Base-by-base conservation (phyloP, 306 rosid genomes). In the Hylodesmum podocarpum region DNA sequence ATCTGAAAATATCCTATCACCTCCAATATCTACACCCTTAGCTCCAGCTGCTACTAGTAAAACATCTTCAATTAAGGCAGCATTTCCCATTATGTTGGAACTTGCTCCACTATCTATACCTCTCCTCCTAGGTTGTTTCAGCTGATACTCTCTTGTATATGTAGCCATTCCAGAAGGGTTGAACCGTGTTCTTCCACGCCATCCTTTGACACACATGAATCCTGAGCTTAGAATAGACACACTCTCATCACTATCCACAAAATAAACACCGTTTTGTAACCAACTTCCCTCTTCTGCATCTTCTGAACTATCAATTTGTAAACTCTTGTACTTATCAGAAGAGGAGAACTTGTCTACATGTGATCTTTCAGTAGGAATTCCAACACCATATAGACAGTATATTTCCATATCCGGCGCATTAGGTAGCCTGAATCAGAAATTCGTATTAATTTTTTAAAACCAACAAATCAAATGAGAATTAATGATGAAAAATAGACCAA, bases 121-220 rank as follows among this genome's bases (percentile, higher is more conserved):
- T 81, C 89, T 81, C 28, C 91, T 86, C 68, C 77, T 5, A n/a
- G 83, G 84, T 8, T 80, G 80, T 77, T 83, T 88, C 68, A 86
- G 92, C 44, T 4, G 28, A 82, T 89, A 89, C 76, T 93, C 97
- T 81, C 92, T 87, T 70, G 88, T 58, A 68, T 77, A 80, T 22
- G 96, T 84, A 41, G 82, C 75, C 28, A 79, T 81, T 27, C 86
- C 91, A 0, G 93, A 83, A 12, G 97, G 97, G 67, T 91, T 93
- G 91, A 93, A 93, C 62, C 88, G 84, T 12, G 98, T 91, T 74
- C 72, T 85, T 85, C 88, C 86, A 6, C 83, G 83, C 98, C 98
- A 91, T 28, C 90, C 97, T 84, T 88, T 91, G 4, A 91, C 87
- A 29, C 97, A 89, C 97, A 89, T 93, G 89, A 82, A 89, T 13